Evolutionary conservation across 208 protist species (phyloP), one percentile per base, ranked within the genome.

Genomic region (Tritrichomonas musculus): DNA sequence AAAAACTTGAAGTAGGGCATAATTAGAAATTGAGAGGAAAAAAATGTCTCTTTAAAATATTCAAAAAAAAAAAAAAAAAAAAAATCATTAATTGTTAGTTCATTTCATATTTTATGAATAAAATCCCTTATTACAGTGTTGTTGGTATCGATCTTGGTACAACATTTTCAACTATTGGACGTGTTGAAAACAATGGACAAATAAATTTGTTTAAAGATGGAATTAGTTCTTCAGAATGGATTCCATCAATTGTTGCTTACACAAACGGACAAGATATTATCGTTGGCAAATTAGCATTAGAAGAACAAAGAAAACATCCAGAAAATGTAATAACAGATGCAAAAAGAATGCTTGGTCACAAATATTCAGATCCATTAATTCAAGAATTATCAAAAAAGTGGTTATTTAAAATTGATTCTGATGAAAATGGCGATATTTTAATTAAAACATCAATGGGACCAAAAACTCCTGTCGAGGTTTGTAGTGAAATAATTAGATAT

Each of bases 351-450:
- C 22, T 97, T 97, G 13, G 97, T 98, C 94, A 96, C 98, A 94
- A 97, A 98, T 92, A 97, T 95, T 20, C 95, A 97, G 4, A 98
- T 98, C 95, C 96, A 98, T 0, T 95, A 98, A 17, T 94, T 94
- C 33, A 47, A 50, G 57, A 88, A 60, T 25, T 25, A 9, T 14
- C 25, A 8, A 33, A 88, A 57, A 41, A 57, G n/a, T 57, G 17
- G 14, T 27, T 3, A 3, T 60, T 60, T 57, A 57, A n/a, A 5
- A 11, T n/a, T n/a, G 25, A 33, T 33, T 20, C 0, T 39, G 47
- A 11, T 39, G 69, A 77, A n/a, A 77, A 77, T 77, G 47, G 9
- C 11, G 0, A 4, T 5, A 4, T 30, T 53, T 47, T 11, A 22
- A 50, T 82, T 47, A 3, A 50, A 82, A 17, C 1, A 50, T 17